Evolutionary conservation across 768 basidiomycete species (phyloP), one percentile per base, ranked within the genome.

Genomic region (Coprinopsis cinerea): DNA sequence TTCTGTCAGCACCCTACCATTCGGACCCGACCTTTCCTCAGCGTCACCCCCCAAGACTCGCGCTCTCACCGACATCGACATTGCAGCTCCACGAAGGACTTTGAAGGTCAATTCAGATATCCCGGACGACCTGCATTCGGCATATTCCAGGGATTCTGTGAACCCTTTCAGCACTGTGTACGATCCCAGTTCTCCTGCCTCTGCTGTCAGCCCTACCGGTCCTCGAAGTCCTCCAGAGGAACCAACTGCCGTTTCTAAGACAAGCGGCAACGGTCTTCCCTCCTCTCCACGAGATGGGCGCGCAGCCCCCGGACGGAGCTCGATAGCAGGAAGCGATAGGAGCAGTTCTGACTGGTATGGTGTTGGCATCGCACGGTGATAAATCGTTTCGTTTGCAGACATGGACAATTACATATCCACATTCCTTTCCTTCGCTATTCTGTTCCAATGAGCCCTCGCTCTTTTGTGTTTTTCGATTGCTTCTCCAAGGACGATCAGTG

Each of bases 331-430:
- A 27, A 63, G 53, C 46, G 54, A 48, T 30, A 49, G 53, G 43
- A 61, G 55, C 34, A 59, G 51, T 26, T 46, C 55, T 17, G 61
- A 61, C 37, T 61, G 57, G 60, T 63, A 64, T 59, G 62, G 59
- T 4, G 24, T 48, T 48, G 47, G 26, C 17, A 56, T 64, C 47
- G 61, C 59, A 9, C 54, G 55, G 27, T 66, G 58, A 44, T 49
- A 51, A 27, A 28, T 45, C 6, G 17, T 45, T 30, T 28, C 4
- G 11, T 45, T 27, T 6, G 24, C 42, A 14, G 5, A 23, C 47
- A 37, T 25, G 23, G 17, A 26, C 15, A 24, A 7, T 28, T 26
- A n/a, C n/a, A n/a, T n/a, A n/a, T n/a, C n/a, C n/a, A n/a, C 26
- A 15, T 11, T 44, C 15, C 3, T 17, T 27, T 27, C 15, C 23